Conservation (phyloP, 2,329 filamentous ascomycete species). For the Tolypocladium tropicale region DNA sequence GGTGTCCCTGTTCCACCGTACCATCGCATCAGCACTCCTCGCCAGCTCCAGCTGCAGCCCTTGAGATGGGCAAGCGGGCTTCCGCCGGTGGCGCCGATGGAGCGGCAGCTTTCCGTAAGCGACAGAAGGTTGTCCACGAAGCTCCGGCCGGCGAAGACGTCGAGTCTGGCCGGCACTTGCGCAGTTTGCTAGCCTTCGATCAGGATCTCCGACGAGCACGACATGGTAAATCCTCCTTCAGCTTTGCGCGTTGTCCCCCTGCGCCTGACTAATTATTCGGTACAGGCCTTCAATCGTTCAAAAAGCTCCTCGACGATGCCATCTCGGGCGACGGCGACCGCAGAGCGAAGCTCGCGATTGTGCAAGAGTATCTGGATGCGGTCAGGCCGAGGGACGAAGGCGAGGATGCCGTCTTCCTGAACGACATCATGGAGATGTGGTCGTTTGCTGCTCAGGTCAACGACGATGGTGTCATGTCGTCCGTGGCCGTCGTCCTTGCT, state of each 20-base stretch:
- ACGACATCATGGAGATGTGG: conserved; percentile 82
- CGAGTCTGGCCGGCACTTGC: conserved; percentile 54
- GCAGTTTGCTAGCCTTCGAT: conserved; percentile 57
- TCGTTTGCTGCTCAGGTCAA: conserved; percentile 69
- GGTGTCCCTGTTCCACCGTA: neutral
- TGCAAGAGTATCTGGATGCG: conserved; percentile 58
- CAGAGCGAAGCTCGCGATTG: conserved; percentile 39
- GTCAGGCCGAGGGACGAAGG: conserved; percentile 35
- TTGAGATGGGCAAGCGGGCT: conserved; percentile 34
- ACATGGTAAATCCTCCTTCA: conserved; percentile 41
- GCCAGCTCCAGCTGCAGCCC: neutral
- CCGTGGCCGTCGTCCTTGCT: conserved; percentile 70
- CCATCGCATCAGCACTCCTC: neutral
- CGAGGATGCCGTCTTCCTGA: conserved; percentile 51
- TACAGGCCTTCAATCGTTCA: conserved; percentile 57
- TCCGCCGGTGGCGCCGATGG: conserved; percentile 27
- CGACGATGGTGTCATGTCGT: conserved; percentile 71
- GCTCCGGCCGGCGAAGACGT: conserved; percentile 51
- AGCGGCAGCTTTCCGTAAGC: conserved; percentile 35
- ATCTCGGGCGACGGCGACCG: conserved; percentile 34
- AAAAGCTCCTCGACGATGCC: conserved; percentile 59
- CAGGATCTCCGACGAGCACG: conserved; percentile 58
- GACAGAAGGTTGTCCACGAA: conserved; percentile 46
- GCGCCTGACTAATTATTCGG: neutral
- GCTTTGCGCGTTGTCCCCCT: neutral